Evolutionary conservation across 331 rosid genomes (phyloP).

Genomic region (Erythrophleum ivorense): DNA sequence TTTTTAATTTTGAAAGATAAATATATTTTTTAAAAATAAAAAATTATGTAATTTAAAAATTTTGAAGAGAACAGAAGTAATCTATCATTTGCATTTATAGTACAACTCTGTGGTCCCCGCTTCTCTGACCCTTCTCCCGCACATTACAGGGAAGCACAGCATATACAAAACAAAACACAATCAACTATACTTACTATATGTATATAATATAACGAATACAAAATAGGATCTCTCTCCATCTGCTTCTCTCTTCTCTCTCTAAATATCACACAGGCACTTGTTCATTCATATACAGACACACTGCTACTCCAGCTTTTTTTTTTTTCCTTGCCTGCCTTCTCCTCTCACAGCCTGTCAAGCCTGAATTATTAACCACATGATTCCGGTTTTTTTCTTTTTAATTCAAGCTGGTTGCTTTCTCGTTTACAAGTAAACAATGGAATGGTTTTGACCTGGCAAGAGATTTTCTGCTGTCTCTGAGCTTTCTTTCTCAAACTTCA

Average conservation of each 20-base stretch:
- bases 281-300: conserved; percentile 49
- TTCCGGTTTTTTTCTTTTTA: conserved; percentile 38
- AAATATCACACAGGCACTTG: conserved; percentile 41
- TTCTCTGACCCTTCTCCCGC: conserved; percentile 33
- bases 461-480: conserved; percentile 73
- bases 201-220: conserved; percentile 14
- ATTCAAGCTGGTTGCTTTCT: conserved; percentile 42
- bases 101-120: conserved; percentile 55
- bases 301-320: conserved; percentile 49
- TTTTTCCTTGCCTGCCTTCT: conserved; percentile 44
- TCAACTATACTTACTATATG: conserved; percentile 11
- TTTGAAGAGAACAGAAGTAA: too few species aligned
- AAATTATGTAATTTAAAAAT: too few species aligned
- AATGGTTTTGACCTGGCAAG: conserved; percentile 55
- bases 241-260: conserved; percentile 42
- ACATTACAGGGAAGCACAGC: conserved; percentile 38
- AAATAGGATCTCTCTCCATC: conserved; percentile 19
- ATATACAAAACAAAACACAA: conserved; percentile 12
- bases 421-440: conserved; percentile 54
- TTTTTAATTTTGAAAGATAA: too few species aligned
- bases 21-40: too few species aligned
- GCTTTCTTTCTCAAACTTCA: conserved; percentile 50
- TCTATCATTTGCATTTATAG: conserved; percentile 42
- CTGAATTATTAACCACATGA: conserved; percentile 70
- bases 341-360: conserved; percentile 89